These are phyloP conservation scores for Fusarium humuli DNA, from an alignment of 2,329 filamentous ascomycete genomes.

Conservation along the genomic window DNA sequence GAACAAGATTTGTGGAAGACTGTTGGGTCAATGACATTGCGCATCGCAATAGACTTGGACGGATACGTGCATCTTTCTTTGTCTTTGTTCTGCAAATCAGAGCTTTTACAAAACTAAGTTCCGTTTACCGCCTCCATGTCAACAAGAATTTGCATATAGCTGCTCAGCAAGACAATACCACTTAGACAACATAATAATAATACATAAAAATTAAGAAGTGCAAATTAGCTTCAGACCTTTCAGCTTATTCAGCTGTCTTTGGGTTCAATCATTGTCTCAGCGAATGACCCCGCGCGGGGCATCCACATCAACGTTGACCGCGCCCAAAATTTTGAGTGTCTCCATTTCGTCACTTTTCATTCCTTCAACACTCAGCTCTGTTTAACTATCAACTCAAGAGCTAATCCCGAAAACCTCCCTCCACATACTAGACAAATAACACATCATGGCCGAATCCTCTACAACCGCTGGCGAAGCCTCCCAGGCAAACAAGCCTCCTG, in stretches of 20 bases:
- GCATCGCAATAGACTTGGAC: too few relatives aligned
- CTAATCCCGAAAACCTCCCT: neutral
- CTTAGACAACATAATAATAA: neutral
- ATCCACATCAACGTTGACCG: conserved; percentile 32
- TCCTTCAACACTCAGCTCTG: conserved; percentile 8
- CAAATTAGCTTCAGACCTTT: neutral
- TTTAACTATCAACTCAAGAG: neutral
- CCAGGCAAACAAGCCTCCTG: conserved; percentile 62
- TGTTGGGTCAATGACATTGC: too few relatives aligned
- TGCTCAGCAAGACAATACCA: neutral
- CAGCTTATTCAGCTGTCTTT: conserved; percentile 28
- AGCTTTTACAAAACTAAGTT: too few relatives aligned
- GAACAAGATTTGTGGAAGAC: too few relatives aligned
- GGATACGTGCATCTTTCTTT: too few relatives aligned
- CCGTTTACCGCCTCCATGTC: neutral
- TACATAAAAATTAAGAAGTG: neutral
- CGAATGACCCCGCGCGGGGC: conserved; percentile 47
- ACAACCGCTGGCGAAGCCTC: conserved; percentile 45
- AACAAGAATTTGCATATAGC: neutral
- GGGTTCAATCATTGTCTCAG: conserved; percentile 24
- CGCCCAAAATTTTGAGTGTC: conserved; percentile 41
- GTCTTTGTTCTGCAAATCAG: too few relatives aligned
- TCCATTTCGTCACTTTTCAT: conserved; percentile 40
- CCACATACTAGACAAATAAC: neutral
- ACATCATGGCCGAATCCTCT: conserved; percentile 51